phyloP scores from a whole-genome alignment of 202 grass and related monocot genomes.

The Musa balbisiana region DNA sequence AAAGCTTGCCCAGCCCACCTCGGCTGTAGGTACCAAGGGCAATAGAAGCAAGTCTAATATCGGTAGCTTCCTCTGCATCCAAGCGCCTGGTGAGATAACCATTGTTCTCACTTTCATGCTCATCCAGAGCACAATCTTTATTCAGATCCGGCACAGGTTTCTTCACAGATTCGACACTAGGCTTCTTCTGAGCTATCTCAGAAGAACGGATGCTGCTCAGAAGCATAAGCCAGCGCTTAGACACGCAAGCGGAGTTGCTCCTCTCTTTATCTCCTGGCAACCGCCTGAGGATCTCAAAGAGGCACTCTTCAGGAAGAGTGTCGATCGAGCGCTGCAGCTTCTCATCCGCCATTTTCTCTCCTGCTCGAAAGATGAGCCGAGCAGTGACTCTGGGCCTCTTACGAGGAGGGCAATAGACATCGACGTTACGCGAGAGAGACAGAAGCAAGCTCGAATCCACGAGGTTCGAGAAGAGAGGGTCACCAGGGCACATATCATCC shows the following conservation, averaged over 20 bases:
- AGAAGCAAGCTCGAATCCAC: slow-evolving; percentile 15
- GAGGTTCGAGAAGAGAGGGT: neutral
- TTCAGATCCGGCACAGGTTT: slow-evolving; percentile 58
- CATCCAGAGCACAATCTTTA: slow-evolving; percentile 29
- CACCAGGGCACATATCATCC: neutral
- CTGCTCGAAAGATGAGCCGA: slow-evolving; percentile 34
- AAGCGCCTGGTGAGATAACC: slow-evolving; percentile 31
- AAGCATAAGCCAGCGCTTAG: slow-evolving; percentile 66
- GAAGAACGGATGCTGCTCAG: slow-evolving; percentile 57
- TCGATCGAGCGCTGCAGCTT: slow-evolving; percentile 46
- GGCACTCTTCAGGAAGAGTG: slow-evolving; percentile 74
- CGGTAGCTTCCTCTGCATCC: slow-evolving; percentile 50
- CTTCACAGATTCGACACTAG: neutral
- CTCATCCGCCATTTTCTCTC: slow-evolving; percentile 31
- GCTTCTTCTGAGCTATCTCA: slow-evolving; percentile 35
- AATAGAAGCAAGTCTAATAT: slow-evolving; percentile 51
- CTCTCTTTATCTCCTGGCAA: slow-evolving; percentile 50
- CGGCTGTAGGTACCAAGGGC: slow-evolving; percentile 39
- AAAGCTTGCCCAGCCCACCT: slow-evolving; percentile 39
- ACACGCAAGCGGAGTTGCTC: slow-evolving; percentile 59
- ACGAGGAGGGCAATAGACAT: slow-evolving; percentile 23
- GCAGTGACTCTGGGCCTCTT: slow-evolving; percentile 66
- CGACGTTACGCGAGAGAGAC: slow-evolving; percentile 4
- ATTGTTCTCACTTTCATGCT: slow-evolving; percentile 30
- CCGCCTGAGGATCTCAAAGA: slow-evolving; percentile 82